phyloP scores from a whole-genome alignment of 805 yeast genomes.

The Ogataea pignaliae region DNA sequence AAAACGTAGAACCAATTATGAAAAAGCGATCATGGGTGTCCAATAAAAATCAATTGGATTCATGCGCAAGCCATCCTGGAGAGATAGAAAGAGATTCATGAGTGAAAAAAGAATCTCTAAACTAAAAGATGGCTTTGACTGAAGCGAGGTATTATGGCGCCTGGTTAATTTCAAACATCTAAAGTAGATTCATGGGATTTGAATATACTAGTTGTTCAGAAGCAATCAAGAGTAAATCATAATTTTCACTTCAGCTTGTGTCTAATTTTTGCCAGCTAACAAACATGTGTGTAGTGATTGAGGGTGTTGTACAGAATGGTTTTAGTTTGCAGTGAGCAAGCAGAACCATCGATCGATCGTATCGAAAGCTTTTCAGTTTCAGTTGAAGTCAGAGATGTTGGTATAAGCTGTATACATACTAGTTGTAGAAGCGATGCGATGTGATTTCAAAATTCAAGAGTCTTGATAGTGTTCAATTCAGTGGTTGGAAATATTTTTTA shows the following conservation, averaged over 20 bases:
- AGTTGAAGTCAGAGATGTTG: too few relatives aligned
- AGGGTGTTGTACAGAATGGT: too few relatives aligned
- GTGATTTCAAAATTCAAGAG: too few relatives aligned
- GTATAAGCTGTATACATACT: too few relatives aligned
- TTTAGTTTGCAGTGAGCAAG: too few relatives aligned
- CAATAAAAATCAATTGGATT: slow-evolving; percentile 32
- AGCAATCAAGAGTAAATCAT: slow-evolving; percentile 12
- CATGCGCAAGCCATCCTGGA: slow-evolving; percentile 34
- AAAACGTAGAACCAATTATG: slow-evolving; percentile 22
- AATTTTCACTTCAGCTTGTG: slow-evolving; percentile 33
- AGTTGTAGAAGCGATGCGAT: too few relatives aligned
- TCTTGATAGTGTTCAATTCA: too few relatives aligned
- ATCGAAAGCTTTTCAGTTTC: too few relatives aligned
- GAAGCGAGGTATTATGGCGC: slow-evolving; percentile 16
- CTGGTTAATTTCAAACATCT: slow-evolving; percentile 1
- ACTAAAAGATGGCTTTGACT: slow-evolving; percentile 6
- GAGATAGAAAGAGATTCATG: too few relatives aligned
- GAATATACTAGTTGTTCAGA: slow-evolving; percentile 9
- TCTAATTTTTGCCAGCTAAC: slow-evolving; percentile 9
- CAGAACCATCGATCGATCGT: too few relatives aligned
- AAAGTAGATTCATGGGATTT: slow-evolving; percentile 2
- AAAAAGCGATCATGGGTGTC: slow-evolving; percentile 45
- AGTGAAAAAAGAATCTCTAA: too few relatives aligned
- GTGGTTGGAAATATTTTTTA: too few relatives aligned
- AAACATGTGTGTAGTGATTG: not conserved